Base-by-base conservation (phyloP, 202 grass and related monocot genomes). In the Zoysia matrella region DNA sequence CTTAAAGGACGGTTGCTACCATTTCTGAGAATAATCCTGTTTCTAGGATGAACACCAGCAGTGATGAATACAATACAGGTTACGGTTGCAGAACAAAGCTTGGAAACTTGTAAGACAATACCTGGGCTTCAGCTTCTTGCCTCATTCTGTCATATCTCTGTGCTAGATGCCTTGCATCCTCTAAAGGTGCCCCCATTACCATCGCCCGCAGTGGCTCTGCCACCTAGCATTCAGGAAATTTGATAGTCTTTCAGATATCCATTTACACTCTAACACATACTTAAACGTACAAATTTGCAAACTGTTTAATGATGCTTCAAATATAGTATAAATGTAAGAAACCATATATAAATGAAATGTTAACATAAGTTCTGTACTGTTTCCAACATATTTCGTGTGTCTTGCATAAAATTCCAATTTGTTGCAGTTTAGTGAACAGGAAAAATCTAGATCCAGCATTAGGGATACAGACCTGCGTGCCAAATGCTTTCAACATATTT, bases 71-170 rank as follows among this genome's bases (percentile, higher is more conserved):
- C 8, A 52, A 51, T 78, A 36, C 30, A 36, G 30, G 30, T 71
- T 14, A 70, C 6, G 15, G 43, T 36, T 71, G 43, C 41, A 84
- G 44, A 13, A 42, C 62, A 70, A 52, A 58, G 6, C 1, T 64
- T 36, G 39, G 15, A 75, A 79, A 65, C 15, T 63, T 74, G 48
- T 62, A 74, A 42, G 39, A 55, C 41, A 55, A 71, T 70, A 98
- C 95, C 90, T 98, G 95, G 86, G 87, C 84, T 91, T 98, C 92
- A 70, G 95, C 90, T 88, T 98, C 95, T 85, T 95, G 95, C 53
- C 95, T 90, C 85, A 36, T 36, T 36, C 30, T 36, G 30, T 36
- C 30, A 36, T 36, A 36, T 36, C 30, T 36, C 30, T 36, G 30
- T 36, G 30, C 30, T 36, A 36, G 30, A 36, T 36, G 30, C 30